These are phyloP conservation scores for Pontederia paniculata DNA, from an alignment of 176 grass and related monocot genomes.

Conservation along the genomic window DNA sequence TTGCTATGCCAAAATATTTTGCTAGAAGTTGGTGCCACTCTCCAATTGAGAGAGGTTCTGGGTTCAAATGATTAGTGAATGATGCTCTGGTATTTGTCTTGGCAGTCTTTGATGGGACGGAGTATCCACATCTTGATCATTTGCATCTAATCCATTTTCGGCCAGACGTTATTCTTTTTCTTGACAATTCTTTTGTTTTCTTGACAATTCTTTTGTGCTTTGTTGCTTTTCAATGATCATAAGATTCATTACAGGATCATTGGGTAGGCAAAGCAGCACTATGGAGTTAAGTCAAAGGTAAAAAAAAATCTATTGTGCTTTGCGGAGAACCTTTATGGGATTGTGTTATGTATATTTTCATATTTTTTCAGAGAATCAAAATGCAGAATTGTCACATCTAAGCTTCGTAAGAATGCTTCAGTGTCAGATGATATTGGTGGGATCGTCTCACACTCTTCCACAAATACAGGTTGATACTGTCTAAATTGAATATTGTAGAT, in stretches of 20 bases:
- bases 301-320: not conserved
- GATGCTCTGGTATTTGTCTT: too few relatives aligned
- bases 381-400: slow-evolving; percentile 23
- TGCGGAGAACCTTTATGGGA: not conserved
- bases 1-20: too few relatives aligned
- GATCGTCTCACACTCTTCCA: slow-evolving; percentile 33
- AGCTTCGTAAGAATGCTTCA: slow-evolving; percentile 49
- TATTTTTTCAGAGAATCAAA: slow-evolving; percentile 37
- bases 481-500: slow-evolving; percentile 8
- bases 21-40: too few relatives aligned
- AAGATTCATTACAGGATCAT: slow-evolving; percentile 27
- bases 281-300: slow-evolving; percentile 53
- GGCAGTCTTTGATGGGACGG: too few relatives aligned
- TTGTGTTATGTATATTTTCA: not conserved
- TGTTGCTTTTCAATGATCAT: not conserved
- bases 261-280: slow-evolving; percentile 49
- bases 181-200: not conserved
- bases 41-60: too few relatives aligned
- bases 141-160: too few relatives aligned
- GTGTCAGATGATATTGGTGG: slow-evolving; percentile 54
- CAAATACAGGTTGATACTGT: slow-evolving; percentile 35
- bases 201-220: not conserved
- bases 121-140: too few relatives aligned
- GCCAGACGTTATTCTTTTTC: too few relatives aligned
- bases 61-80: too few relatives aligned